Evolutionary conservation across 1,139 yeast genomes (phyloP).

Genomic region (Zygotorulaspora mrakii): DNA sequence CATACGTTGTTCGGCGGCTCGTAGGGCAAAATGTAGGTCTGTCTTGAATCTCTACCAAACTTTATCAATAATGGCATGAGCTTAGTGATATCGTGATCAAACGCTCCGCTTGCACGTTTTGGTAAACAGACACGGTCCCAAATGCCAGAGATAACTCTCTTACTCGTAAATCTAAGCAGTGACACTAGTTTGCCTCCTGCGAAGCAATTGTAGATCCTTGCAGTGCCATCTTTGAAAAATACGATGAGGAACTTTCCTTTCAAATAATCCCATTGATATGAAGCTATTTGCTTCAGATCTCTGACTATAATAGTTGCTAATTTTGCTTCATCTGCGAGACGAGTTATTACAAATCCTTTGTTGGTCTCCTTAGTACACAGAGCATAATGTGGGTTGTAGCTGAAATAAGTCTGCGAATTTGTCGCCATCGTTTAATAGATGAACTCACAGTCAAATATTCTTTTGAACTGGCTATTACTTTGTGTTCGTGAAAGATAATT

Average conservation of each 20-base stretch:
- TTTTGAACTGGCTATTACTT: too few relatives aligned
- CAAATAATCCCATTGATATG: slow-evolving; percentile 27
- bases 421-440: not conserved
- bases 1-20: slow-evolving; percentile 15
- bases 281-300: slow-evolving; percentile 20
- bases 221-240: slow-evolving; percentile 27
- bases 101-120: not conserved
- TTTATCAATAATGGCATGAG: slow-evolving; percentile 25
- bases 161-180: slow-evolving; percentile 18
- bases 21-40: slow-evolving; percentile 18
- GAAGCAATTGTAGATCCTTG: slow-evolving; percentile 27
- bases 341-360: slow-evolving; percentile 18
- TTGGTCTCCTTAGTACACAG: slow-evolving; percentile 13
- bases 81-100: slow-evolving; percentile 19
- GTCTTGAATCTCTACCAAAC: slow-evolving; percentile 20
- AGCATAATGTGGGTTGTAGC: slow-evolving; percentile 17
- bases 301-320: slow-evolving; percentile 25
- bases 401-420: not conserved
- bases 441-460: too few relatives aligned
- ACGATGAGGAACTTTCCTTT: slow-evolving; percentile 26
- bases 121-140: slow-evolving; percentile 23
- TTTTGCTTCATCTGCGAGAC: slow-evolving; percentile 20
- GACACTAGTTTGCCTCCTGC: slow-evolving; percentile 29
- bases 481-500: too few relatives aligned
- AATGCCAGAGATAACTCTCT: slow-evolving; percentile 14